A percentile compares a stretch with the other conserved stretches of the same genome.
Conservation (phyloP, 169 alveolate genomes). For the Babesia caballi region DNA sequence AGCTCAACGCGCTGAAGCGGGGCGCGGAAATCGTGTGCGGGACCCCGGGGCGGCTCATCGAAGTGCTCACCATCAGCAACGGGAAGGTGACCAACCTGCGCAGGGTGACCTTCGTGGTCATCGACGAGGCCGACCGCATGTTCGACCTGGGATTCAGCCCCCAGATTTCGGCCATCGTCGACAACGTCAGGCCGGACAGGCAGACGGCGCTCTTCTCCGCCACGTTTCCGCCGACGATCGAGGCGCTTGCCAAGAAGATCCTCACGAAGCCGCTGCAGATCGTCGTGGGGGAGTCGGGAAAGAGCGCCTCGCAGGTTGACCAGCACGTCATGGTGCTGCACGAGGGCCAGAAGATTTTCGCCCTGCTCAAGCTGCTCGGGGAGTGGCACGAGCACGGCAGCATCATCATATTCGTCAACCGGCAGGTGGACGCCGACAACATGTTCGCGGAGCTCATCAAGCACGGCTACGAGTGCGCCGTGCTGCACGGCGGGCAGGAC, state of each 20-base stretch:
- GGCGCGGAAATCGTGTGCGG: constrained; percentile 96
- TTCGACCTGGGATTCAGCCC: constrained; percentile 98
- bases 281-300: constrained; percentile 88
- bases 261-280: constrained; percentile 95
- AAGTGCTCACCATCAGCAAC: constrained; percentile 87
- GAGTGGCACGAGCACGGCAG: constrained; percentile 94
- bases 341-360: constrained; percentile 82
- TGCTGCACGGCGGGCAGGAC: constrained; percentile 97
- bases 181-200: constrained; percentile 88
- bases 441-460: constrained; percentile 81
- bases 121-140: constrained; percentile 99
- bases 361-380: constrained; percentile 92
- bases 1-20: constrained; percentile 86
- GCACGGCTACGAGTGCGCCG: constrained; percentile 87
- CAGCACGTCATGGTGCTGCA: constrained; percentile 90
- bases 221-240: constrained; percentile 96
- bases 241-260: constrained; percentile 91
- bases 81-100: constrained; percentile 90
- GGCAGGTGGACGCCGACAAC: constrained; percentile 95
- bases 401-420: constrained; percentile 93
- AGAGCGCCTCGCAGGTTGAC: constrained; percentile 89
- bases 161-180: constrained; percentile 90
- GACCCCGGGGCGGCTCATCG: constrained; percentile 97
- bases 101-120: constrained; percentile 92
- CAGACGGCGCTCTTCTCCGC: constrained; percentile 98